A percentile compares a stretch with the other conserved stretches of the same genome.
These are phyloP conservation scores for Erysimum cheiranthoides DNA, from an alignment of 345 rosid species.

Conservation along the genomic window DNA sequence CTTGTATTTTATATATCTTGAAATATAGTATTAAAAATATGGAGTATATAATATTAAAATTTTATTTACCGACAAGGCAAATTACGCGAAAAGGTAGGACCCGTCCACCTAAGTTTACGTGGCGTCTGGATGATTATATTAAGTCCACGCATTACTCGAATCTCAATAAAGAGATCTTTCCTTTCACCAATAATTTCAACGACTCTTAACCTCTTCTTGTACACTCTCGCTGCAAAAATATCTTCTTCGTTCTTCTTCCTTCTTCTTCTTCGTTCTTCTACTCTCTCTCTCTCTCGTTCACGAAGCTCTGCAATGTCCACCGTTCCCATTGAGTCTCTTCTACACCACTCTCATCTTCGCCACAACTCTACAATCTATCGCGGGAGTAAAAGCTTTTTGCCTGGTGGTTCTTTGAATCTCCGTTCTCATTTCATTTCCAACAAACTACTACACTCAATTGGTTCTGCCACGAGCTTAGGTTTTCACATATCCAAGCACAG, in stretches of 20 bases:
- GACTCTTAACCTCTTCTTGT: constrained; percentile 37
- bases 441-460: constrained; percentile 38
- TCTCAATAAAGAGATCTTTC: too few relatives aligned
- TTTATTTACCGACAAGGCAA: too few relatives aligned
- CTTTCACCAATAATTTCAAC: constrained; percentile 20
- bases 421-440: constrained; percentile 31
- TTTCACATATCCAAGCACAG: constrained; percentile 37
- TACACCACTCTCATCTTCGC: constrained; percentile 41
- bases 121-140: too few relatives aligned
- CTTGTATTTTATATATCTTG: too few relatives aligned
- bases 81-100: too few relatives aligned
- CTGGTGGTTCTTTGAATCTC: constrained; percentile 38
- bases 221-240: constrained; percentile 6
- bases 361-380: constrained; percentile 20
- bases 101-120: too few relatives aligned
- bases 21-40: too few relatives aligned
- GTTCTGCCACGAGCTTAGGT: constrained; percentile 24
- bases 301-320: constrained; percentile 52
- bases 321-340: constrained; percentile 51
- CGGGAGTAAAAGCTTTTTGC: constrained; percentile 28
- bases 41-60: too few relatives aligned
- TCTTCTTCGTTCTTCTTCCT: constrained; percentile 10
- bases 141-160: too few relatives aligned
- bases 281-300: constrained; percentile 4
- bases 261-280: constrained; percentile 20